phyloP scores from a whole-genome alignment of 2,329 filamentous ascomycete genomes.

The Scytalidium sp. region DNA sequence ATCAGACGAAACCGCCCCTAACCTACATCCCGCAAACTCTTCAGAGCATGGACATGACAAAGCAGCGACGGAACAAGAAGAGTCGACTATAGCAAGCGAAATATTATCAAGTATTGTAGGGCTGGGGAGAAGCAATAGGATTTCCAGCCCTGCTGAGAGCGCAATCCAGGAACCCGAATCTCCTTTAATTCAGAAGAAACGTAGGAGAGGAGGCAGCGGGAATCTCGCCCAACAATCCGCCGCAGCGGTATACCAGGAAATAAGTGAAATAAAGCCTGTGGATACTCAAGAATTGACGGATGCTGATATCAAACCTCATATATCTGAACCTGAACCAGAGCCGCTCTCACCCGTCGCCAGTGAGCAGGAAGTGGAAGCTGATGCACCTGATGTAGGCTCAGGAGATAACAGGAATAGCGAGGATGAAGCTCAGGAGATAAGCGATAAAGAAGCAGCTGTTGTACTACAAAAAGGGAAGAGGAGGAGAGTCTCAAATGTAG shows the following conservation, averaged over 20 bases:
- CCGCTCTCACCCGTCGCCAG: conserved; percentile 2
- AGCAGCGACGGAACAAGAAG: conserved; percentile 23
- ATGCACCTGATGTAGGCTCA: conserved; percentile 34
- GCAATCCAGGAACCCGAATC: conserved; percentile 5
- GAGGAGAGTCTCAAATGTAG: conserved; percentile 22
- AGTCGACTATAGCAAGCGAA: background rate
- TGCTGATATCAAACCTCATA: conserved; percentile 1
- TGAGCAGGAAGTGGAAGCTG: background rate
- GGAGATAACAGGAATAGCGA: conserved; percentile 25
- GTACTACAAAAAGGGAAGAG: conserved; percentile 35
- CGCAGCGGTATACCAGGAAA: background rate
- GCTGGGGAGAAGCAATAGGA: background rate
- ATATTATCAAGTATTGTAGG: background rate
- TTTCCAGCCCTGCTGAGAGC: background rate
- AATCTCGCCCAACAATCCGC: background rate
- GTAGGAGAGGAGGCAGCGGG: conserved; percentile 13
- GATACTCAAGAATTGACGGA: background rate
- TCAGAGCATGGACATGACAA: conserved; percentile 37
- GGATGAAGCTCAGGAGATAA: conserved; percentile 24
- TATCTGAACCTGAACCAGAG: background rate
- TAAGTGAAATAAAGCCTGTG: background rate
- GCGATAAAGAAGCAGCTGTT: conserved; percentile 31
- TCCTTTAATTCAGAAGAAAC: conserved; percentile 17
- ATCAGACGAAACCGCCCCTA: background rate
- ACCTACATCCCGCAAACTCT: background rate